These are phyloP conservation scores for Hypoxylon sp. DNA, from an alignment of 2,329 filamentous ascomycete genomes.

Conservation along the genomic window DNA sequence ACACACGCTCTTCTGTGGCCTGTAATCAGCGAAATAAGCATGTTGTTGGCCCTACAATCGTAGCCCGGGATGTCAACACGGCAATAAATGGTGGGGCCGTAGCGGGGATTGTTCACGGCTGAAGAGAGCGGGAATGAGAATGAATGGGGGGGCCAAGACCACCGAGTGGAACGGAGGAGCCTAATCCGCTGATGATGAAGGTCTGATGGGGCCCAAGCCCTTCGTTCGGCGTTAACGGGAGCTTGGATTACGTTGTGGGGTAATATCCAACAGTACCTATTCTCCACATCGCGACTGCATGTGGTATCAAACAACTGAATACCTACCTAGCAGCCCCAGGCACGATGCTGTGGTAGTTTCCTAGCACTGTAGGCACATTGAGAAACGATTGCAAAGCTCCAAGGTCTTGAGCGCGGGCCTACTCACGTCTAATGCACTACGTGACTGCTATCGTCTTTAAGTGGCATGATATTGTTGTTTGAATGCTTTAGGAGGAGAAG, in stretches of 20 bases:
- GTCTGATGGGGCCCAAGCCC: conserved; percentile 5
- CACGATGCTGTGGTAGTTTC: no score
- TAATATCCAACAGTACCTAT: background rate
- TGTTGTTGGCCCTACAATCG: conserved; percentile 20
- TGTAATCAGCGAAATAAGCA: conserved; percentile 27
- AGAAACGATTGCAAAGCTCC: background rate
- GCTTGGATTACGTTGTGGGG: background rate
- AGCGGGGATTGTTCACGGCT: conserved; percentile 47
- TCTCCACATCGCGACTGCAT: conserved; percentile 11
- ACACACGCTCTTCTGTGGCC: conserved; percentile 10
- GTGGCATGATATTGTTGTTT: background rate
- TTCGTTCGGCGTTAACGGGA: conserved; percentile 29
- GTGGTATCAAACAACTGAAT: background rate
- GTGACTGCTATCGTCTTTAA: background rate
- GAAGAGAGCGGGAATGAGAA: conserved; percentile 50
- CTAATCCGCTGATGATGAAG: conserved; percentile 15
- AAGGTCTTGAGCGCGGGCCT: background rate
- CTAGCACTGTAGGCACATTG: no score
- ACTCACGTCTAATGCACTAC: background rate
- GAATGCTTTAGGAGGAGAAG: background rate
- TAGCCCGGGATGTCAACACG: conserved; percentile 47
- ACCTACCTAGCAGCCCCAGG: no score
- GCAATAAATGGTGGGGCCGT: conserved; percentile 49
- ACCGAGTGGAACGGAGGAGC: conserved; percentile 27
- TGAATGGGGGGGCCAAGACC: conserved; percentile 18